Percentiles rank a stretch among this genome's conserved stretches.
Conservation (phyloP, 768 basidiomycete species). For the Lanmaoa rubissima region DNA sequence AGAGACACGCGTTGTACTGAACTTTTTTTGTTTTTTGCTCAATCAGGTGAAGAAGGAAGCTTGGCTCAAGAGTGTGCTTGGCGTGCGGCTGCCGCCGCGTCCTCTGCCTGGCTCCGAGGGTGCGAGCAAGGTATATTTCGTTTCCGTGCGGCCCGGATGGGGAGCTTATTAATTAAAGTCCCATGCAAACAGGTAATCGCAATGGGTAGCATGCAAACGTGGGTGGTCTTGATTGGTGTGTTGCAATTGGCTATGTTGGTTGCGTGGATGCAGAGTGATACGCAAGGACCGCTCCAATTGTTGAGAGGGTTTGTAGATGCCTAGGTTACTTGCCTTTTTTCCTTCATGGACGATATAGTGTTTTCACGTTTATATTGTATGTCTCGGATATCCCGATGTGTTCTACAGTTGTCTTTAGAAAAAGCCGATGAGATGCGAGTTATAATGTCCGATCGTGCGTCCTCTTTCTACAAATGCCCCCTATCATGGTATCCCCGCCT, state of each 20-base stretch:
- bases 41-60: slow-evolving; percentile 26
- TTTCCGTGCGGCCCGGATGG: not conserved
- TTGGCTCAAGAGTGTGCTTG: slow-evolving; percentile 16
- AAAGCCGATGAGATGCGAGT: not conserved
- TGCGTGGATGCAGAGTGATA: slow-evolving; percentile 1
- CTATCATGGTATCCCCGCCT: not conserved
- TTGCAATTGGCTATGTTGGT: slow-evolving; percentile 3
- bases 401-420: not conserved
- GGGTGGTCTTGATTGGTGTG: slow-evolving; percentile 2
- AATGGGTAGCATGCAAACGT: not conserved
- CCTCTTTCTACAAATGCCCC: not conserved
- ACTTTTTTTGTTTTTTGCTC: no score
- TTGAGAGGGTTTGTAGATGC: slow-evolving; percentile 18
- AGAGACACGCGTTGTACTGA: not conserved
- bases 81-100: slow-evolving; percentile 23
- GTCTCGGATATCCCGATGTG: not conserved
- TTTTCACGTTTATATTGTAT: not conserved
- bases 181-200: not conserved
- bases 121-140: slow-evolving; percentile 10
- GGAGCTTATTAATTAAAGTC: slow-evolving; percentile 17
- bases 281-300: not conserved
- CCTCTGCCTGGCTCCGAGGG: slow-evolving; percentile 11
- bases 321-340: not conserved
- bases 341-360: not conserved
- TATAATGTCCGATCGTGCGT: not conserved